Conservation (phyloP, 2,329 filamentous ascomycete species). For the Phialophora macrospora region DNA sequence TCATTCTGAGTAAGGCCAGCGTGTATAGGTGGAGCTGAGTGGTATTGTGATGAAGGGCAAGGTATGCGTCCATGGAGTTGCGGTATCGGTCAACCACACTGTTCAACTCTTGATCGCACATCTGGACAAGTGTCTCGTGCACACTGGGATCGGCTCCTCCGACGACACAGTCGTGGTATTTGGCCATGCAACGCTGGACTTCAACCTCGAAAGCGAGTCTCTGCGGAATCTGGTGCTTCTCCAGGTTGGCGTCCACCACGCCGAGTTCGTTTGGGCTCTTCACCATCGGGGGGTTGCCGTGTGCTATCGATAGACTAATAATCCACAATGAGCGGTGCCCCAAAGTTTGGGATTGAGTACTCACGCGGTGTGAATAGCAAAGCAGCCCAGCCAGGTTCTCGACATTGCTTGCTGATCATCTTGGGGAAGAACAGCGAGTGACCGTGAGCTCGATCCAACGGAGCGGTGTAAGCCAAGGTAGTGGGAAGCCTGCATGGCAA, state of each 20-base stretch:
- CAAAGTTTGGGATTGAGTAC: neutral
- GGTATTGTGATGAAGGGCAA: slow-evolving; percentile 7
- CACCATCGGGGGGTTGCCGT: slow-evolving; percentile 13
- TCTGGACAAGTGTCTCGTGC: slow-evolving; percentile 18
- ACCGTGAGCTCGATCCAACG: neutral
- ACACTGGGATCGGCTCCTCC: slow-evolving; percentile 14
- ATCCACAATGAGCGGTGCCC: neutral
- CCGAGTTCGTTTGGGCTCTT: slow-evolving; percentile 17
- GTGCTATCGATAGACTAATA: slow-evolving; percentile 16
- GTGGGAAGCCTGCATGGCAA: slow-evolving; percentile 16
- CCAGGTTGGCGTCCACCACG: slow-evolving; percentile 13
- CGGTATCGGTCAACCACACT: slow-evolving; percentile 1
- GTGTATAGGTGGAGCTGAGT: slow-evolving; percentile 22
- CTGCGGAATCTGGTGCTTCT: slow-evolving; percentile 8
- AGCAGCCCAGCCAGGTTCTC: slow-evolving; percentile 22
- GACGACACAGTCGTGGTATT: slow-evolving; percentile 16
- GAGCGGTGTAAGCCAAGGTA: slow-evolving; percentile 13
- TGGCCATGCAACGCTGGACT: slow-evolving; percentile 19
- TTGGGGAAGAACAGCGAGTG: neutral
- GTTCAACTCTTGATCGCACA: slow-evolving; percentile 22
- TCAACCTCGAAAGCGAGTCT: slow-evolving; percentile 14
- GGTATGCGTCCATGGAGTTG: slow-evolving; percentile 7
- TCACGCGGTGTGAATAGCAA: slow-evolving; percentile 13
- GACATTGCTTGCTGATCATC: slow-evolving; percentile 14
- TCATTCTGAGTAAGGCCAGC: slow-evolving; percentile 17